Percentiles rank a stretch among this genome's conserved stretches.
These are phyloP conservation scores for Coniochaeta ligniaria DNA, from an alignment of 2,329 filamentous ascomycete genomes.

Conservation along the genomic window DNA sequence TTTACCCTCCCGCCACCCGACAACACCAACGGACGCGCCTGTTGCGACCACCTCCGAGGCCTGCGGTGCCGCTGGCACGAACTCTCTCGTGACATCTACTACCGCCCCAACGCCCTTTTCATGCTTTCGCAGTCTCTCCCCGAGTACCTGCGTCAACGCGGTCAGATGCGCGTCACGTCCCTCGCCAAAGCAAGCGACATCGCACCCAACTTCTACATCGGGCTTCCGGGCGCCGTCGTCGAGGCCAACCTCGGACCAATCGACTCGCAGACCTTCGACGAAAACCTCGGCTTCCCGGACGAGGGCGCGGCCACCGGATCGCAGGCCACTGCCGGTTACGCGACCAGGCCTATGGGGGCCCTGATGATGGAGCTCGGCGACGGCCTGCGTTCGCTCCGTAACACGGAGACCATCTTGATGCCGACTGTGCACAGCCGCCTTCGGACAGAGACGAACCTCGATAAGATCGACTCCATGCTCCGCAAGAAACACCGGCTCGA, in stretches of 20 bases:
- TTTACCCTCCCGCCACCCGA: slow-evolving; percentile 12
- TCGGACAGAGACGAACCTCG: slow-evolving; percentile 1
- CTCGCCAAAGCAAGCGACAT: slow-evolving; percentile 38
- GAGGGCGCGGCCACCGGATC: not conserved
- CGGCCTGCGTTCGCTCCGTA: slow-evolving; percentile 11
- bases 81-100: slow-evolving; percentile 31
- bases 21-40: slow-evolving; percentile 4
- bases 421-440: slow-evolving; percentile 9
- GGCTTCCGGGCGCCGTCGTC: slow-evolving; percentile 37
- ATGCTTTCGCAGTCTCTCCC: slow-evolving; percentile 29
- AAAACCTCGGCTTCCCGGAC: slow-evolving; percentile 8
- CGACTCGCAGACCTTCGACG: slow-evolving; percentile 2
- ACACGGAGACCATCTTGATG: slow-evolving; percentile 11
- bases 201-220: slow-evolving; percentile 41
- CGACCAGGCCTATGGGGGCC: slow-evolving; percentile 7
- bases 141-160: slow-evolving; percentile 11
- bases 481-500: slow-evolving; percentile 16
- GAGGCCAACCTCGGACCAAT: slow-evolving; percentile 28
- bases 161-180: slow-evolving; percentile 25
- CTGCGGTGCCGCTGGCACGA: slow-evolving; percentile 39
- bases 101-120: slow-evolving; percentile 41
- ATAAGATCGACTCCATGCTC: slow-evolving; percentile 2
- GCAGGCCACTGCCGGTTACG: slow-evolving; percentile 8
- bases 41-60: slow-evolving; percentile 28
- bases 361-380: slow-evolving; percentile 21